Conservation (phyloP, 1,284 basidiomycete genomes). For the Trichosporon sp. region DNA sequence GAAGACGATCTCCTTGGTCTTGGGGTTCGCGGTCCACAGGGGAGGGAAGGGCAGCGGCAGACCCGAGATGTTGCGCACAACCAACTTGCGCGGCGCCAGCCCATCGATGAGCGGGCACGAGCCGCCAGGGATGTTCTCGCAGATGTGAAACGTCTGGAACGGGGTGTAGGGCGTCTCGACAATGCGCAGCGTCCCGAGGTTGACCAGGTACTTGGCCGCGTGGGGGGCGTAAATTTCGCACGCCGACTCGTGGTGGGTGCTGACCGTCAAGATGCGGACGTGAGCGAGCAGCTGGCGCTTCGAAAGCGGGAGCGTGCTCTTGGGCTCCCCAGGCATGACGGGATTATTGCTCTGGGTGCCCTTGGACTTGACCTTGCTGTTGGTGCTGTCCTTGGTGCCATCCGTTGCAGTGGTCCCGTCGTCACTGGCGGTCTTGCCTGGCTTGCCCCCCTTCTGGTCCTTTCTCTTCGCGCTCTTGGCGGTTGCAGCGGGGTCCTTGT, state of each 20-base stretch:
- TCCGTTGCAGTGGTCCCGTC: background rate
- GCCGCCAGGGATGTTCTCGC: background rate
- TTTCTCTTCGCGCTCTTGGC: too few species aligned
- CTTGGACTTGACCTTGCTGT: background rate
- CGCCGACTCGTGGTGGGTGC: background rate
- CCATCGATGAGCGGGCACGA: background rate
- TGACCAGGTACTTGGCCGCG: background rate
- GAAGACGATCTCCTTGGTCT: background rate
- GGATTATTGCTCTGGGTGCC: background rate
- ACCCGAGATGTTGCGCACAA: conserved; percentile 3
- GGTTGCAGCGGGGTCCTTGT: too few species aligned
- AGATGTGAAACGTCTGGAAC: background rate
- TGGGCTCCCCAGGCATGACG: too few species aligned
- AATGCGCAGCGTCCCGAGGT: background rate
- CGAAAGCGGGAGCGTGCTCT: background rate
- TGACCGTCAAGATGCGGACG: background rate
- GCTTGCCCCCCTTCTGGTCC: too few species aligned
- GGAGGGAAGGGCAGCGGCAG: background rate
- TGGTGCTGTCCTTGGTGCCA: background rate
- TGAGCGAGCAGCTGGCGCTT: background rate
- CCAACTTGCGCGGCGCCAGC: background rate
- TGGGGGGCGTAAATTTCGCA: background rate
- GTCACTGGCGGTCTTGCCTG: too few species aligned
- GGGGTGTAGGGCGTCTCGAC: background rate
- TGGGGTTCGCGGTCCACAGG: background rate